phyloP scores from a whole-genome alignment of 768 basidiomycete species.

The Serendipita sp. region DNA sequence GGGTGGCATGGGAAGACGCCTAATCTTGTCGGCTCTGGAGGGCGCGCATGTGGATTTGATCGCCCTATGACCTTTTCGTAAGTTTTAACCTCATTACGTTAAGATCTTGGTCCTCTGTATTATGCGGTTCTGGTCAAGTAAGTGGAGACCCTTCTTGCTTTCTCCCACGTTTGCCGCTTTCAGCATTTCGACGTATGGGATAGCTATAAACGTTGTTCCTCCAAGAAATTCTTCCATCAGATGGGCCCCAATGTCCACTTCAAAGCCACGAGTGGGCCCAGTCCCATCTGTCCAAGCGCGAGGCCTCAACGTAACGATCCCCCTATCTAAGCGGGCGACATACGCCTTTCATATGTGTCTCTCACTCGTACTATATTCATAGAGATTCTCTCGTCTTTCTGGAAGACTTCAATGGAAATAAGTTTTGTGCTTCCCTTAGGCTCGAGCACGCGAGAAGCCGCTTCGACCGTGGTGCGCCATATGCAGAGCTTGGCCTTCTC shows the following conservation, averaged over 20 bases:
- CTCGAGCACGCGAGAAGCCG: too few species aligned
- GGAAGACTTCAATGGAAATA: too few species aligned
- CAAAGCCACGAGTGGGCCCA: background rate
- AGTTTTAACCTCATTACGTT: too few species aligned
- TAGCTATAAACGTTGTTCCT: background rate
- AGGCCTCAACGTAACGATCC: background rate
- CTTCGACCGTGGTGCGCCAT: too few species aligned
- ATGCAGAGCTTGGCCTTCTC: too few species aligned
- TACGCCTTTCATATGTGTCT: background rate
- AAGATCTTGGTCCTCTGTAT: background rate
- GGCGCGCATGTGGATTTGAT: too few species aligned
- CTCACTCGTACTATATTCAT: too few species aligned
- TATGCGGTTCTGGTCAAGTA: background rate
- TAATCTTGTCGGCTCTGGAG: background rate
- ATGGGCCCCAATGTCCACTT: background rate
- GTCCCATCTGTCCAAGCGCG: background rate
- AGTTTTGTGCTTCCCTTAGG: too few species aligned
- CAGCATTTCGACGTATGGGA: background rate
- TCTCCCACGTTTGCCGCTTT: background rate
- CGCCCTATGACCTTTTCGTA: too few species aligned
- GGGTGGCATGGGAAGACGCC: slow-evolving; percentile 10
- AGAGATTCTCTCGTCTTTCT: too few species aligned
- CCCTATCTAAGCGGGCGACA: background rate
- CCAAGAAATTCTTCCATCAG: background rate
- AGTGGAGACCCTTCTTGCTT: background rate